Base-by-base conservation (phyloP, 306 rosid species). In the Psophocarpus tetragonolobus region DNA sequence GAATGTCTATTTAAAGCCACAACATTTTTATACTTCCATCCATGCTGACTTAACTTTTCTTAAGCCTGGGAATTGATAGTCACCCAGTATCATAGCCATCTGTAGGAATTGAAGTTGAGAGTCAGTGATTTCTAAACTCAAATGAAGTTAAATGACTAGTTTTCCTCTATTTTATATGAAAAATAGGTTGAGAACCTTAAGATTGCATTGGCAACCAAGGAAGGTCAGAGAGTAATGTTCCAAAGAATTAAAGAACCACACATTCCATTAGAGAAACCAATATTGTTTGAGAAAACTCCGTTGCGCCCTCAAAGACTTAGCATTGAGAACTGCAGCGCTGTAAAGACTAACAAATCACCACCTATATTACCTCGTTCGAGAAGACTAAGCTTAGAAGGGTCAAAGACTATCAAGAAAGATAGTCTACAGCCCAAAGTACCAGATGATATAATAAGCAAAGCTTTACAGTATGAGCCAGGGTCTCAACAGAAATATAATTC, bases 121-220 rank as follows among this genome's bases (percentile, higher is more conserved):
- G 24, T n/a, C 66, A 13, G 5, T 51, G 27, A 18, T 12, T 74
- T 57, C 23, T 45, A 15, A 47, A 27, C 35, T 71, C 33, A 24
- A 62, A 66, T 74, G 61, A 29, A 81, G 68, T 61, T 42, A 10
- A 15, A 26, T 78, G 41, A 65, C 35, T 32, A 27, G 26, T 70
- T 81, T 57, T 6, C 69, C 21, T 62, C 48, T 50, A n/a, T 69
- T 77, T 48, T 44, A 23, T 70, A n/a, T n/a, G n/a, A n/a, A n/a
- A n/a, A n/a, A n/a, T n/a, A 89, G 99, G 80, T 92, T 80, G 97
- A 92, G 84, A 91, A 41, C 78, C 96, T 95, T 21, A 91, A 91
- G 85, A 87, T 58, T 79, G 94, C 91, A 33, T 79, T 95, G 87
- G 92, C 90, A 53, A 83, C 76, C 73, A 91, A 84, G 82, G 96